Conservation (phyloP, 768 basidiomycete genomes). For the Leccinum pellstonianum region DNA sequence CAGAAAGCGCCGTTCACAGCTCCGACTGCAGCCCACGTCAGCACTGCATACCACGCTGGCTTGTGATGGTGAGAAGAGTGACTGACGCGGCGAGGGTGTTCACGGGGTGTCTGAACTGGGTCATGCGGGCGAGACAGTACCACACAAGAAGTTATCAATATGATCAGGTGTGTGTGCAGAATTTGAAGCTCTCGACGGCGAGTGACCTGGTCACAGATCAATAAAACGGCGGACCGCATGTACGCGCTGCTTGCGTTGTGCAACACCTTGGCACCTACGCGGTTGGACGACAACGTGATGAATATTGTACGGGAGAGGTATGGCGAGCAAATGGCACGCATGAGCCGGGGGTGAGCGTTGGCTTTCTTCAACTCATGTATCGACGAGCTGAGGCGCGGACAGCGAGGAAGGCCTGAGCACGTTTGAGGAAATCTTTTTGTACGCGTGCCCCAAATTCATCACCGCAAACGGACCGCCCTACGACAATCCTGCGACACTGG, state of each 20-base stretch:
- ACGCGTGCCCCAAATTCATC: conserved; percentile 97
- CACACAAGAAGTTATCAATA: conserved; percentile 97
- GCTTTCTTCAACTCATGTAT: neutral
- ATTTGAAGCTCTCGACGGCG: neutral
- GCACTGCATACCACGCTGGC: conserved; percentile 93
- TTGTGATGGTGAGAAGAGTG: conserved; percentile 93
- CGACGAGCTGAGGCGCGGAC: neutral
- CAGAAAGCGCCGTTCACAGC: conserved; percentile 93
- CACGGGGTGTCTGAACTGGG: conserved; percentile 90
- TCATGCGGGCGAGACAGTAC: conserved; percentile 93
- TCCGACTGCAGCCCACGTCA: conserved; percentile 93
- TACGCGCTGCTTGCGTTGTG: conserved; percentile 94
- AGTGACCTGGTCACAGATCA: conserved; percentile 56
- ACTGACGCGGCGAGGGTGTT: conserved; percentile 95
- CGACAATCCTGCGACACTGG: conserved; percentile 68
- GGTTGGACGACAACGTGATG: conserved; percentile 92
- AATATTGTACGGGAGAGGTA: conserved; percentile 91
- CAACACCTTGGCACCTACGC: conserved; percentile 87
- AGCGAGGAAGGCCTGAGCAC: conserved; percentile 64
- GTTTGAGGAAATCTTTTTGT: conserved; percentile 69
- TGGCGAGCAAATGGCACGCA: conserved; percentile 85
- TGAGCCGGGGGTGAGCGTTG: conserved; percentile 72
- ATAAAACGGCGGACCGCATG: conserved; percentile 97
- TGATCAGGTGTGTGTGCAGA: conserved; percentile 63
- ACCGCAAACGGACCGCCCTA: conserved; percentile 92